Conservation (phyloP, 371 early-diverging fungal species). For the Modicella reniformis region DNA sequence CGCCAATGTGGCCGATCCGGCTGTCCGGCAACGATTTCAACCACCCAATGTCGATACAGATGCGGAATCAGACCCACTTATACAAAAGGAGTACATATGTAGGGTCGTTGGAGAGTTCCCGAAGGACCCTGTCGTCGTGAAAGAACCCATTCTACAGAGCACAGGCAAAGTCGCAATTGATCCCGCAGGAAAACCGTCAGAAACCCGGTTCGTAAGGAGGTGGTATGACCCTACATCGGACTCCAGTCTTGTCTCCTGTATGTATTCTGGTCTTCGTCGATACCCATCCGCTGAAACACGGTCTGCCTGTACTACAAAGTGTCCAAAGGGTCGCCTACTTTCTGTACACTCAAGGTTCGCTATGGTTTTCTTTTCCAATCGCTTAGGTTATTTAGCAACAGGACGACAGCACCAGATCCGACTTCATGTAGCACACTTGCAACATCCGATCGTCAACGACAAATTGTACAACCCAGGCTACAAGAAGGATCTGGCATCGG, state of each 20-base stretch:
- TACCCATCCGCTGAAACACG: no score
- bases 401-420: constrained; percentile 54
- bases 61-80: constrained; percentile 9
- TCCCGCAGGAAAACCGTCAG: constrained; percentile 43
- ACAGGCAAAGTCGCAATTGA: constrained; percentile 41
- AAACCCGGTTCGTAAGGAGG: constrained; percentile 39
- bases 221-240: constrained; percentile 44
- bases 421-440: constrained; percentile 38
- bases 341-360: neutral
- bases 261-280: no score
- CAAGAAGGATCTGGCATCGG: neutral
- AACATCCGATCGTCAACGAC: constrained; percentile 49
- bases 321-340: neutral
- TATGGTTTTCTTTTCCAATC: neutral
- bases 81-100: constrained; percentile 52
- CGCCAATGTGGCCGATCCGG: constrained; percentile 40
- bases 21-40: constrained; percentile 40
- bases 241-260: constrained; percentile 45
- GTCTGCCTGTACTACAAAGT: neutral
- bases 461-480: constrained; percentile 43
- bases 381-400: constrained; percentile 30
- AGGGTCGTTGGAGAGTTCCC: constrained; percentile 51
- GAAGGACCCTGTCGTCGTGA: constrained; percentile 21
- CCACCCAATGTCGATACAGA: constrained; percentile 15
- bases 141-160: constrained; percentile 41